Evolutionary conservation across 139 green algal species (phyloP).

Genomic region (Pycnococcus provasolii): DNA sequence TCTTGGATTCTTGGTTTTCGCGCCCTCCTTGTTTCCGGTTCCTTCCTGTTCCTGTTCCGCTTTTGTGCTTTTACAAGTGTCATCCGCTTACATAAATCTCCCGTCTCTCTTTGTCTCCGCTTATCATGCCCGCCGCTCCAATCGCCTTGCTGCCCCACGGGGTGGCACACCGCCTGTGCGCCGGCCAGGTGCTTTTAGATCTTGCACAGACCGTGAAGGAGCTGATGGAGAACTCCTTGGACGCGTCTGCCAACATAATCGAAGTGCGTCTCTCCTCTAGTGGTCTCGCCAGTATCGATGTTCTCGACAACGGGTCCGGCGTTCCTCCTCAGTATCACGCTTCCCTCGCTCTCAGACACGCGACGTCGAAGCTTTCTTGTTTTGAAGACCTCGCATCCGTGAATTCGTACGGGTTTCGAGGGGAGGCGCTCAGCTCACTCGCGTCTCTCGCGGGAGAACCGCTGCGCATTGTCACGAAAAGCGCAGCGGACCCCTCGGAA

Average conservation of each 20-base stretch:
- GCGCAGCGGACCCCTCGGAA: constrained; percentile 37
- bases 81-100: too few relatives aligned
- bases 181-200: constrained; percentile 76
- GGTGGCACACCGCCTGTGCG: too few relatives aligned
- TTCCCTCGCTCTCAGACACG: constrained; percentile 78
- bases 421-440: constrained; percentile 86
- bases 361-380: constrained; percentile 81
- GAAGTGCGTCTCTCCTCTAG: constrained; percentile 80
- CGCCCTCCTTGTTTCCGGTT: too few relatives aligned
- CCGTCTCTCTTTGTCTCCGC: too few relatives aligned
- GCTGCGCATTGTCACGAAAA: constrained; percentile 10
- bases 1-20: too few relatives aligned
- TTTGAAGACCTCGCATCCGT: constrained; percentile 71
- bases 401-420: constrained; percentile 85
- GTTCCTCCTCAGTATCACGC: constrained; percentile 55
- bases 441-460: too few relatives aligned
- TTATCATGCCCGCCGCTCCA: too few relatives aligned
- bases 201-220: constrained; percentile 61
- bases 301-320: constrained; percentile 85
- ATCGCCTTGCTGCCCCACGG: too few relatives aligned
- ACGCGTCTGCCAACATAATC: constrained; percentile 79
- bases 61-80: too few relatives aligned
- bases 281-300: constrained; percentile 76
- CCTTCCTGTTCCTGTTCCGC: too few relatives aligned
- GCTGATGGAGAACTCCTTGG: constrained; percentile 90